Percentiles rank a stretch among this genome's conserved stretches.
Conservation (phyloP, 1,284 basidiomycete species). For the Papiliotrema terrestris region DNA sequence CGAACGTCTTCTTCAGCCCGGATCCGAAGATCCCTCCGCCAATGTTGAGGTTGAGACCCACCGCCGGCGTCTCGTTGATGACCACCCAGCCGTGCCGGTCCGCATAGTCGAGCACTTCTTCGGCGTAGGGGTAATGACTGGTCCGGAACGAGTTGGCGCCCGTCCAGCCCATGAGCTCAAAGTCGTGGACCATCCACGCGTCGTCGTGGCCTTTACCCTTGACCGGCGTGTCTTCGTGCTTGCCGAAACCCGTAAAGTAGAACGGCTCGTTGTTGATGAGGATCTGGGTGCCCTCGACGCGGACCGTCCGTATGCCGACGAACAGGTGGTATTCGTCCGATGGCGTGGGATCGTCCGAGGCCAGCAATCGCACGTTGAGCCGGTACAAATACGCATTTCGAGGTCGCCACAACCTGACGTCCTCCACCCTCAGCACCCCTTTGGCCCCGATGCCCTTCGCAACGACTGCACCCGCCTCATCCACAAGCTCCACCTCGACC, state of each 20-base stretch:
- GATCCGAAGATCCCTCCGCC: slow-evolving; percentile 19
- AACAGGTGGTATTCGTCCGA: slow-evolving; percentile 23
- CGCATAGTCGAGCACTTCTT: slow-evolving; percentile 26
- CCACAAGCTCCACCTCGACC: slow-evolving; percentile 12
- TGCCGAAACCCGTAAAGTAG: slow-evolving; percentile 26
- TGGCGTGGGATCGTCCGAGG: not conserved
- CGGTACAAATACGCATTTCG: slow-evolving; percentile 22
- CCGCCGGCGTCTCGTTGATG: slow-evolving; percentile 28
- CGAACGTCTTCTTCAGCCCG: slow-evolving; percentile 10
- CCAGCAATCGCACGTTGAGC: slow-evolving; percentile 11
- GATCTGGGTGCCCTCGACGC: slow-evolving; percentile 15
- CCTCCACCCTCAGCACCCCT: slow-evolving; percentile 11
- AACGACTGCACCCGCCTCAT: slow-evolving; percentile 5
- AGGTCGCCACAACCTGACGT: slow-evolving; percentile 24
- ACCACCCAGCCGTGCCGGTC: slow-evolving; percentile 28
- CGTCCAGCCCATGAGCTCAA: slow-evolving; percentile 27
- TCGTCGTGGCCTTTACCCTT: slow-evolving; percentile 30
- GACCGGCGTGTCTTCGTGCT: slow-evolving; percentile 28
- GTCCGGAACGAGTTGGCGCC: slow-evolving; percentile 32
- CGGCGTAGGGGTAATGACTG: slow-evolving; percentile 29
- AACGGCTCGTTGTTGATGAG: slow-evolving; percentile 30
- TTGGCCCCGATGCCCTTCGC: slow-evolving; percentile 1
- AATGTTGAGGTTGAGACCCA: slow-evolving; percentile 21
- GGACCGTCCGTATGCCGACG: slow-evolving; percentile 24
- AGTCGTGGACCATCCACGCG: slow-evolving; percentile 31